A percentile compares a stretch with the other conserved stretches of the same genome.
Conservation (phyloP, 306 rosid genomes). For the Vicia villosa region DNA sequence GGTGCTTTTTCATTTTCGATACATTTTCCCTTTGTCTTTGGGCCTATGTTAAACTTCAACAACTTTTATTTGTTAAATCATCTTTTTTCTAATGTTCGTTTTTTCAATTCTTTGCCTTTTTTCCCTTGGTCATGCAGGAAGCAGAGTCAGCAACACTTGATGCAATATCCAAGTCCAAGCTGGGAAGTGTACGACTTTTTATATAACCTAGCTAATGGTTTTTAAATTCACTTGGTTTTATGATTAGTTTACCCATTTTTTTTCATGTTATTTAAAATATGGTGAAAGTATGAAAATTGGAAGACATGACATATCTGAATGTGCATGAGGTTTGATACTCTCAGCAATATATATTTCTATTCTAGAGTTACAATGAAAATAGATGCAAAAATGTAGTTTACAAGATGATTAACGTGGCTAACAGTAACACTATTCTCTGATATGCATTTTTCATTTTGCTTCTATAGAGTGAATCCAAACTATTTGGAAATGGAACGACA, state of each 20-base stretch:
- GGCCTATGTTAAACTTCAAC: constrained; percentile 3
- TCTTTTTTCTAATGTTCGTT: neutral
- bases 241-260: constrained; percentile 16
- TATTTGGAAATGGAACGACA: neutral
- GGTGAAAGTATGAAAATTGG: neutral
- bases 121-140: constrained; percentile 58
- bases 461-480: neutral
- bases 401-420: neutral
- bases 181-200: constrained; percentile 69
- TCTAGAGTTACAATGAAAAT: neutral
- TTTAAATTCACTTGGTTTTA: constrained; percentile 21
- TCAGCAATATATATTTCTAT: neutral
- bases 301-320: neutral
- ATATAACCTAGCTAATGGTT: constrained; percentile 33
- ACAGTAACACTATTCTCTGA: constrained; percentile 1
- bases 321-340: constrained; percentile 3
- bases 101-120: constrained; percentile 21
- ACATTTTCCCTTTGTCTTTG: neutral
- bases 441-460: neutral
- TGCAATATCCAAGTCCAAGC: constrained; percentile 89
- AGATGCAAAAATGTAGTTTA: neutral
- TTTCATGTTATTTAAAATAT: constrained; percentile 6
- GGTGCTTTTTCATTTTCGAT: neutral
- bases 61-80: constrained; percentile 7
- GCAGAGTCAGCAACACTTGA: constrained; percentile 92